Evolutionary conservation across 1,284 basidiomycete genomes (phyloP).

Genomic region (Meira nashicola): DNA sequence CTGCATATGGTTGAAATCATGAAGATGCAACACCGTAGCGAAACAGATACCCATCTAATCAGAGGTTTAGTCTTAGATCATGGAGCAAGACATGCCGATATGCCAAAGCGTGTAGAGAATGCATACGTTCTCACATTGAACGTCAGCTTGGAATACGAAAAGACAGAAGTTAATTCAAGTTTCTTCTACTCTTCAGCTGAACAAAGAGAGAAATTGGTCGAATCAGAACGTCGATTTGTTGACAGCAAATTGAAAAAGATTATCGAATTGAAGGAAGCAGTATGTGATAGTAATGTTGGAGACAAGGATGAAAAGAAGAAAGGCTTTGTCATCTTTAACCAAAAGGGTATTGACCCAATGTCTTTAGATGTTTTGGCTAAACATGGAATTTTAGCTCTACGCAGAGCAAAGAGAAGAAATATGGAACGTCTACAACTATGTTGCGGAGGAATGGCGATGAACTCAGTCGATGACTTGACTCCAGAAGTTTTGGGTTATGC

Average conservation of each 20-base stretch:
- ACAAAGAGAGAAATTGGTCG: conserved; percentile 96
- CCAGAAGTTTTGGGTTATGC: conserved; percentile 92
- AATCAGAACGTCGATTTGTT: conserved; percentile 89
- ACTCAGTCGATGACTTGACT: conserved; percentile 92
- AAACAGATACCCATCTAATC: conserved; percentile 94
- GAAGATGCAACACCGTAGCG: conserved; percentile 99
- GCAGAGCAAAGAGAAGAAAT: conserved; percentile 83
- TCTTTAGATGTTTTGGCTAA: conserved; percentile 94
- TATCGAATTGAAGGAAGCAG: conserved; percentile 89
- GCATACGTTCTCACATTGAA: conserved; percentile 93
- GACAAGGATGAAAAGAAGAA: conserved; percentile 60
- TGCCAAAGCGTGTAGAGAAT: conserved; percentile 98
- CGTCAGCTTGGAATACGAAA: conserved; percentile 97
- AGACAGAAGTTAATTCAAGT: conserved; percentile 99
- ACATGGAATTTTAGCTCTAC: conserved; percentile 89
- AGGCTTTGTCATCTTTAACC: conserved; percentile 93
- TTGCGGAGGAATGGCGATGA: conserved; percentile 91
- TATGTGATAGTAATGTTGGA: conserved; percentile 63
- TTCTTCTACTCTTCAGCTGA: conserved; percentile 99
- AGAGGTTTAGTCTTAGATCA: conserved; percentile 89
- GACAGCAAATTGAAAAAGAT: conserved; percentile 95
- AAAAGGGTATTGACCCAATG: conserved; percentile 98
- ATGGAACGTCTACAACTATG: conserved; percentile 61
- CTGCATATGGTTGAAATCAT: conserved; percentile 99
- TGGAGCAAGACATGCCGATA: conserved; percentile 94